Evolutionary conservation across 2,329 filamentous ascomycete genomes (phyloP).

Genomic region (Niveomyces coronatus): DNA sequence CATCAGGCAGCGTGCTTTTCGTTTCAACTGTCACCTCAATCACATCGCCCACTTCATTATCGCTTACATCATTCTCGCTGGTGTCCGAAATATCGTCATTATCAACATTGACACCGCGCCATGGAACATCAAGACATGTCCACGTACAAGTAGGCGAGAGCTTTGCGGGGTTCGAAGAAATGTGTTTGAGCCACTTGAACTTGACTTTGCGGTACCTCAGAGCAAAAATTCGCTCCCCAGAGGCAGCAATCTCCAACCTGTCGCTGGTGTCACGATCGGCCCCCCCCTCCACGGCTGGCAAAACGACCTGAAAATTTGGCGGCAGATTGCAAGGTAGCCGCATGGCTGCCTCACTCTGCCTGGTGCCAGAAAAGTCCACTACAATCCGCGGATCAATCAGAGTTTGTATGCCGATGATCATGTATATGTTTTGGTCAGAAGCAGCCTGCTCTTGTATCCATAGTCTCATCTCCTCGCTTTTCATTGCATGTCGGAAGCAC

Average conservation of each 20-base stretch:
- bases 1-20: slow-evolving; percentile 2
- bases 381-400: slow-evolving; percentile 2
- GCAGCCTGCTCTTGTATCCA: slow-evolving; percentile 2
- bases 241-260: neutral
- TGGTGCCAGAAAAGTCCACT: neutral
- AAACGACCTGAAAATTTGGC: neutral
- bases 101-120: neutral
- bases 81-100: neutral
- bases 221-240: slow-evolving; percentile 1
- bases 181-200: slow-evolving; percentile 1
- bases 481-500: slow-evolving; percentile 1
- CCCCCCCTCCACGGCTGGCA: neutral
- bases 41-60: neutral
- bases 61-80: neutral
- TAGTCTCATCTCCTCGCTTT: neutral
- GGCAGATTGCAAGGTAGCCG: neutral
- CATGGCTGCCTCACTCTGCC: neutral
- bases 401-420: slow-evolving; percentile 3
- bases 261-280: neutral
- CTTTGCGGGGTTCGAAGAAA: neutral
- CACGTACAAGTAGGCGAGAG: neutral
- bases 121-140: slow-evolving; percentile 1
- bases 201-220: slow-evolving; percentile 2
- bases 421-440: neutral
- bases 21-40: slow-evolving; percentile 1